phyloP scores from a whole-genome alignment of 108 stramenopile species.

The Ochromonas danica region DNA sequence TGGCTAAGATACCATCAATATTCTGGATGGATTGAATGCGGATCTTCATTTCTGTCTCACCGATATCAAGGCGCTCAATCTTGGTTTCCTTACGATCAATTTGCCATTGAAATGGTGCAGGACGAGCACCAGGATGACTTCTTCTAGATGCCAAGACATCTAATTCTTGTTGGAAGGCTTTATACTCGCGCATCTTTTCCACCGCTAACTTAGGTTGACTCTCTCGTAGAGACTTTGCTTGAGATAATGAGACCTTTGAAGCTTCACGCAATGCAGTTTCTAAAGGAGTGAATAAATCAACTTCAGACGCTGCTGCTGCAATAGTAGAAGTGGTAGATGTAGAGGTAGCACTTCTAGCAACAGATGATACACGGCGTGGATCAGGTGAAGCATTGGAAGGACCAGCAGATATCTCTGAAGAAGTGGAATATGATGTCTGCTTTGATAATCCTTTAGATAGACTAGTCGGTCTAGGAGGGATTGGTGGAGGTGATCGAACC shows the following conservation, averaged over 20 bases:
- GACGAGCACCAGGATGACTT: background rate
- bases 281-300: background rate
- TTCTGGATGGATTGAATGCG: no score
- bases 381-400: no score
- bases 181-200: conserved; percentile 9
- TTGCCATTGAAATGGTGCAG: background rate
- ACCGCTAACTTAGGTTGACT: background rate
- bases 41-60: background rate
- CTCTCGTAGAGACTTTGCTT: background rate
- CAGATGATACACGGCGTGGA: no score
- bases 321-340: no score
- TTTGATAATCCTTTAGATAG: no score
- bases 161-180: conserved; percentile 9
- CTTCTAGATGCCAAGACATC: background rate
- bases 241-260: background rate
- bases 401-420: no score
- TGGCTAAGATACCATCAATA: no score
- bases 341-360: no score
- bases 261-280: background rate
- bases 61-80: background rate
- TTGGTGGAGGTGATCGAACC: no score
- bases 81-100: background rate
- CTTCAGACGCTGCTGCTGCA: no score
- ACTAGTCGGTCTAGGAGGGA: no score
- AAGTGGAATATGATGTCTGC: no score